Base-by-base conservation (phyloP, 768 basidiomycete genomes). In the Psilocybe cubensis region DNA sequence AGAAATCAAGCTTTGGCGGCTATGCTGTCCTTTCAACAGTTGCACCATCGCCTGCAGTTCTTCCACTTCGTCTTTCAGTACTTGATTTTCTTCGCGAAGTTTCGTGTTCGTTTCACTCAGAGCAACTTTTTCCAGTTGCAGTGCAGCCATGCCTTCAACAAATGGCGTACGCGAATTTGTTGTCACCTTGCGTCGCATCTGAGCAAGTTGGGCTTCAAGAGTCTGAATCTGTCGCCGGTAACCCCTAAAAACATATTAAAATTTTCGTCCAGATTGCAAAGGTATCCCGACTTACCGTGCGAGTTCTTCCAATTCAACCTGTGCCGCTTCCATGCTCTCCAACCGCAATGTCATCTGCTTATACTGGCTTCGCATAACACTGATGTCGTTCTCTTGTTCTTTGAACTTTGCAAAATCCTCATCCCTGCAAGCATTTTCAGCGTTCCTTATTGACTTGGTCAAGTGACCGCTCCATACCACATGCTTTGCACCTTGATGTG, bases 41-140 rank as follows among this genome's bases (percentile, higher is more conserved):
- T 92, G 89, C 10, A 92, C 77, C 79, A 88, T 90, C 21, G 84
- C 87, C 56, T 79, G 79, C 71, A 92, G 69, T 63, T 91, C 89
- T 59, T 91, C 76, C 3, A 77, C 63, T 55, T 79, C 78, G 38
- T 75, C 76, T 57, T 72, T 78, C 44, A 81, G 56, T 12, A 70
- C 72, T 31, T 62, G 56, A 58, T 92, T 93, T 60, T 88, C 82
- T 20, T 84, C 83, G 29, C 77, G 74, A 42, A 92, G 66, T 52
- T 74, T 12, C 5, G 25, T 48, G n/a, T 48, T 48, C 12, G 27
- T 28, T 11, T 48, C 27, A 27, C 5, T 18, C 46, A 48, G 28
- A 0, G 27, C 77, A 44, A 74, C 71, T 62, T 89, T 89, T n/a
- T 74, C 70, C 18, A 77, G 71, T n/a, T 67, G 71, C 41, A 87